Base-by-base conservation (phyloP, 805 yeast genomes). In the Ogataea methanolica region DNA sequence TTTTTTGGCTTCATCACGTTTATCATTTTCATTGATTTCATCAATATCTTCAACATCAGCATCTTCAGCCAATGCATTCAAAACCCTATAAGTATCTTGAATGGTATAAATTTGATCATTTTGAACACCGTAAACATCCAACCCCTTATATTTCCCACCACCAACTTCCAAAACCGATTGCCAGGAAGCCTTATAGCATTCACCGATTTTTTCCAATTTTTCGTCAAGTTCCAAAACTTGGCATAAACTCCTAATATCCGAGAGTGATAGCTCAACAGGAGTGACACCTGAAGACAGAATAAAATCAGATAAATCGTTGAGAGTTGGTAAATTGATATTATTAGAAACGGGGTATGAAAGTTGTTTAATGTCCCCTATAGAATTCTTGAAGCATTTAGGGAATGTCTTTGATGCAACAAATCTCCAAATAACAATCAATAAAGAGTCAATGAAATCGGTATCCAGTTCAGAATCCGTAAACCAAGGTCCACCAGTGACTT, bases 401-500 rank as follows among this genome's bases (percentile, higher is more conserved):
- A 74, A 86, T 0, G 96, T 79, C 56, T 78, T 80, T 33, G 82
- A 77, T 2, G 92, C 87, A 9, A 88, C 83, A 65, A 72, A 92
- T 55, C 94, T 75, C 96, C 97, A 94, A 7, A 91, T 82, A 39
- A 91, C 91, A 19, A 88, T 81, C 54, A 88, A 47, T 46, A 94
- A 69, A 42, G 89, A 81, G 55, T 88, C 92, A 49, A 94, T 91
- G 60, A 94, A 94, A 66, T 92, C 98, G 3, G 89, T 82, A 63
- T 94, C 99, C 48, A 94, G 74, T 66, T 94, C 98, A 34, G 91
- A 82, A 63, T 94, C 99, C 0, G 97, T 90, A 63, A 91, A 94
- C 99, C 99, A 94, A 4, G 98, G 98, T 5, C 99, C 99, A 54
- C 99, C 99, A 0, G 98, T 94, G 36, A 94, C 94, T 55, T 92